Evolutionary conservation across 345 rosid species (phyloP).

Genomic region (Angophora floribunda): DNA sequence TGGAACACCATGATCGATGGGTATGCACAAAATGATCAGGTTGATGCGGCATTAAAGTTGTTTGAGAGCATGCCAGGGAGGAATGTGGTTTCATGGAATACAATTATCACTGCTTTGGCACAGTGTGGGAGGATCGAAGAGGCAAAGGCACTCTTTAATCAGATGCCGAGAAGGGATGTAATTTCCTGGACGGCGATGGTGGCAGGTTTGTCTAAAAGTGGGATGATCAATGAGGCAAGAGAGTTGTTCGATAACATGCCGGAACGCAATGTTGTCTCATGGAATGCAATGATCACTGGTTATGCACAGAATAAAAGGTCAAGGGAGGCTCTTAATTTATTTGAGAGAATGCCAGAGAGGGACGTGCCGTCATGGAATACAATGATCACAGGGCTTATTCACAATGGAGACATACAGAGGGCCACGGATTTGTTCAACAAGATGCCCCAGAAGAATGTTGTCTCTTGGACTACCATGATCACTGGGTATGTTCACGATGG

Average conservation of each 20-base stretch:
- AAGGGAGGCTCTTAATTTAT: conserved; percentile 46
- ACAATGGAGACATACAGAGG: conserved; percentile 28
- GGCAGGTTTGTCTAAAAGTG: conserved; percentile 46
- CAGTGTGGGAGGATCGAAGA: conserved; percentile 52
- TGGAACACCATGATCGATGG: conserved; percentile 81
- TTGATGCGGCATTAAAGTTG: conserved; percentile 31
- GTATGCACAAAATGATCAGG: conserved; percentile 30
- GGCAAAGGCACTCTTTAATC: conserved; percentile 36
- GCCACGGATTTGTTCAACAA: conserved; percentile 36
- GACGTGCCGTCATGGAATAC: conserved; percentile 71
- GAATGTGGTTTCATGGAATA: conserved; percentile 64
- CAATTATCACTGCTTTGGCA: conserved; percentile 33
- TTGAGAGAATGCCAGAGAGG: conserved; percentile 48
- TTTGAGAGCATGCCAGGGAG: conserved; percentile 54
- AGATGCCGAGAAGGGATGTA: conserved; percentile 57
- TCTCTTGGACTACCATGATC: conserved; percentile 75
- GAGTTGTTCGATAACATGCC: conserved; percentile 52
- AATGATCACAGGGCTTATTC: conserved; percentile 56
- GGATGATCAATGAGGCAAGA: conserved; percentile 57
- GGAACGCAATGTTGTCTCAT: conserved; percentile 46
- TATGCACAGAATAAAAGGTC: conserved; percentile 43
- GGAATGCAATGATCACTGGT: conserved; percentile 81
- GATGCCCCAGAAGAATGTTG: conserved; percentile 58
- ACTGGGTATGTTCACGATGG: conserved; percentile 41
- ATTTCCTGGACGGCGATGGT: conserved; percentile 64